Percentiles rank a stretch among this genome's conserved stretches.
Evolutionary conservation across 148 eudicot genomes (phyloP).

Genomic region (Arctostaphylos glauca): DNA sequence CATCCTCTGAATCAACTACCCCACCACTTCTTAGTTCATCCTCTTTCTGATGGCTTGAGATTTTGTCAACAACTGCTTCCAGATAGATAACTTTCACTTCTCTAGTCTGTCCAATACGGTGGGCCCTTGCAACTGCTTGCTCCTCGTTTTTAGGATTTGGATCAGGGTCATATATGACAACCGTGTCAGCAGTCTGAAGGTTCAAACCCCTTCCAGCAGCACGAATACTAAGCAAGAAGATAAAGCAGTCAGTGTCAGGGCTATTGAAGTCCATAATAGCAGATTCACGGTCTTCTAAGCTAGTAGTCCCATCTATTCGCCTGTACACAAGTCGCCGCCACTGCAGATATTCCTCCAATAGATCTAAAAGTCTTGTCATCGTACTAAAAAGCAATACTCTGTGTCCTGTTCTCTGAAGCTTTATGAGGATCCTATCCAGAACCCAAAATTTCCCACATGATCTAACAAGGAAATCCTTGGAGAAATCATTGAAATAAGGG

Average conservation of each 20-base stretch:
- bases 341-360: constrained; percentile 93
- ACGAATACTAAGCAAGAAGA: constrained; percentile 93
- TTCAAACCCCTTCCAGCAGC: constrained; percentile 98
- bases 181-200: constrained; percentile 97
- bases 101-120: constrained; percentile 96
- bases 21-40: constrained; percentile 85
- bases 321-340: constrained; percentile 91
- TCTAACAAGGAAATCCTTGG: constrained; percentile 88
- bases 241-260: constrained; percentile 80
- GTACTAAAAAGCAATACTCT: constrained; percentile 97
- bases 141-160: constrained; percentile 99
- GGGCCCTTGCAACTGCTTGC: constrained; percentile 99
- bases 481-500: constrained; percentile 77
- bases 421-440: constrained; percentile 81
- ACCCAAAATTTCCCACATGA: constrained; percentile 96
- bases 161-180: constrained; percentile 96
- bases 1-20: constrained; percentile 83
- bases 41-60: constrained; percentile 87
- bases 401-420: constrained; percentile 97
- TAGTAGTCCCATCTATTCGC: constrained; percentile 93
- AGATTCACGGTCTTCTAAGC: constrained; percentile 94
- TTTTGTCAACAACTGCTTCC: constrained; percentile 98
- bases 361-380: constrained; percentile 94
- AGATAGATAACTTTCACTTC: constrained; percentile 95
- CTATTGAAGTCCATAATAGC: constrained; percentile 91